phyloP scores from a whole-genome alignment of 176 grass and related monocot genomes.

The Oryza meyeriana region DNA sequence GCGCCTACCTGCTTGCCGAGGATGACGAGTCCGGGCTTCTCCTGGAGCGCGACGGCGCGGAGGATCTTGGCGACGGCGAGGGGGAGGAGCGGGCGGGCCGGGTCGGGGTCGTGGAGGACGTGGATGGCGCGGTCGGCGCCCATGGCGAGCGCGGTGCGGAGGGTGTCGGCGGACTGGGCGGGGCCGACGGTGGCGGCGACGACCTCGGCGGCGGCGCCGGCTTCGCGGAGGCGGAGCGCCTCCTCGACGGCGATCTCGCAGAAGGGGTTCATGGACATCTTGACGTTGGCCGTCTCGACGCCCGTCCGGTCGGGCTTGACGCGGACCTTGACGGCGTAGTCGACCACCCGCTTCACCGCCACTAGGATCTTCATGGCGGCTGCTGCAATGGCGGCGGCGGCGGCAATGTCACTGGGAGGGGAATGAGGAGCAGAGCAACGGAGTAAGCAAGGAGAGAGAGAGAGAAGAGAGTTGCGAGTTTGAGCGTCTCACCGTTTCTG shows the following conservation, averaged over 20 bases:
- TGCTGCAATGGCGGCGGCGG: neutral
- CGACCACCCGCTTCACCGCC: conserved; percentile 85
- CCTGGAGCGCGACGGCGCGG: conserved; percentile 57
- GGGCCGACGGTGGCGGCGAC: conserved; percentile 80
- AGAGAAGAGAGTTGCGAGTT: conserved; percentile 25
- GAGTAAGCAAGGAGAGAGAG: neutral
- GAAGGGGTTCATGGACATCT: conserved; percentile 99
- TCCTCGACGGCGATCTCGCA: conserved; percentile 95
- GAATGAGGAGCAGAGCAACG: neutral
- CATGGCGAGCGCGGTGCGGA: conserved; percentile 93
- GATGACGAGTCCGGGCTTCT: conserved; percentile 70
- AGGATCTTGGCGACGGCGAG: conserved; percentile 83
- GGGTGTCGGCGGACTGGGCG: conserved; percentile 69
- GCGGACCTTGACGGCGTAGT: conserved; percentile 93
- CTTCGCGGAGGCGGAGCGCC: conserved; percentile 71
- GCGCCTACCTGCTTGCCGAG: conserved; percentile 82
- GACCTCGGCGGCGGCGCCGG: conserved; percentile 63
- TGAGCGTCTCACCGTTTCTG: conserved; percentile 27
- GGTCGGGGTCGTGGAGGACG: conserved; percentile 49
- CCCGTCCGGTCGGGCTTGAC: conserved; percentile 70
- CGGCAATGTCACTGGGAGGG: neutral
- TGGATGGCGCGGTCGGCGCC: conserved; percentile 88
- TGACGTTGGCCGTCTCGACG: conserved; percentile 72
- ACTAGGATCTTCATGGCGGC: conserved; percentile 84
- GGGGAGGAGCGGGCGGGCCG: conserved; percentile 56